These are phyloP conservation scores for Clonostachys rosea DNA, from an alignment of 2,329 filamentous ascomycete genomes.

Conservation along the genomic window DNA sequence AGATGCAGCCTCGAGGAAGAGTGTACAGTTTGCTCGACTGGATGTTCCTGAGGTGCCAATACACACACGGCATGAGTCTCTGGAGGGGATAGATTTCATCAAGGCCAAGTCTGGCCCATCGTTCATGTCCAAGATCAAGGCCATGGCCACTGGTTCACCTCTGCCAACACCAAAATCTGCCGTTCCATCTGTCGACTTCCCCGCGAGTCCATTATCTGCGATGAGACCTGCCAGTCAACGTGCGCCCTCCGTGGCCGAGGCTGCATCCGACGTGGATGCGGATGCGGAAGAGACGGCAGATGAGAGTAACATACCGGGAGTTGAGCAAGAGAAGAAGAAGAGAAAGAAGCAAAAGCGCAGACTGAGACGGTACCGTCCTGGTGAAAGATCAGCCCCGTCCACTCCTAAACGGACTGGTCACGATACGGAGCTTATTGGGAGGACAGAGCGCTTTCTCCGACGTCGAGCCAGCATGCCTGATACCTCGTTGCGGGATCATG, in stretches of 20 bases:
- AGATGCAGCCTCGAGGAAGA: constrained; percentile 34
- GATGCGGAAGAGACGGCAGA: constrained; percentile 86
- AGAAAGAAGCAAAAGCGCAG: constrained; percentile 61
- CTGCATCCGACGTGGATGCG: constrained; percentile 44
- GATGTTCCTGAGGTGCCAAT: constrained; percentile 42
- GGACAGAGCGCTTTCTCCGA: constrained; percentile 42
- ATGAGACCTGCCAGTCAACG: constrained; percentile 37
- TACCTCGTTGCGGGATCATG: constrained; percentile 47
- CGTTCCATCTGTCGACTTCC: constrained; percentile 10
- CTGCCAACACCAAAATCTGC: constrained; percentile 40
- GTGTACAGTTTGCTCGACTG: constrained; percentile 70
- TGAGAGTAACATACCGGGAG: constrained; percentile 47
- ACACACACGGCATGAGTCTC: constrained; percentile 60
- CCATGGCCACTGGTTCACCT: constrained; percentile 54
- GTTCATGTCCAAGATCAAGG: constrained; percentile 75
- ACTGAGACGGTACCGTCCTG: constrained; percentile 49
- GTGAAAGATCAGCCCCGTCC: constrained; percentile 60
- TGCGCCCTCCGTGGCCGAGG: constrained; percentile 48
- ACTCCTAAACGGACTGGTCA: constrained; percentile 47
- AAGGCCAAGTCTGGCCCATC: constrained; percentile 55
- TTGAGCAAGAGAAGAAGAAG: constrained; percentile 30
- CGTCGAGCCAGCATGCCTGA: constrained; percentile 65
- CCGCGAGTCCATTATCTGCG: constrained; percentile 28
- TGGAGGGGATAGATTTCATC: constrained; percentile 59
- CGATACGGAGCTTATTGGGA: constrained; percentile 32